Percentiles rank a stretch among this genome's conserved stretches.
These are phyloP conservation scores for Friedmanniomyces endolithicus DNA, from an alignment of 495 filamentous ascomycete genomes.

Conservation along the genomic window DNA sequence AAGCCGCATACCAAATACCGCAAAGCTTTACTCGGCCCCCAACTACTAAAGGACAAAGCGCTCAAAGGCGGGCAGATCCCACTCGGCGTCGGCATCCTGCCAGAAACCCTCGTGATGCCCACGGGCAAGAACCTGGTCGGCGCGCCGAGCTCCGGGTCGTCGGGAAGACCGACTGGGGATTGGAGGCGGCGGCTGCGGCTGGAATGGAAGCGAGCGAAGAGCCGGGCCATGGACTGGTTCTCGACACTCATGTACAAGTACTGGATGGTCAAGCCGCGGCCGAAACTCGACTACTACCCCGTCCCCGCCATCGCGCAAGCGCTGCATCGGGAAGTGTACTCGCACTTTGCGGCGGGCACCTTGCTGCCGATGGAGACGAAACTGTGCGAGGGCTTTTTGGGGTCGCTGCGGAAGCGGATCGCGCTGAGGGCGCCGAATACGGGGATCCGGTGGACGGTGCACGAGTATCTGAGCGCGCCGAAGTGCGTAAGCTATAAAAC, in stretches of 20 bases:
- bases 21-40: no score
- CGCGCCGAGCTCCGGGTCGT: no score
- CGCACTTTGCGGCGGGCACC: slow-evolving; percentile 60
- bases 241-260: slow-evolving; percentile 29
- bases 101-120: slow-evolving; percentile 19
- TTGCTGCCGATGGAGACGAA: slow-evolving; percentile 41
- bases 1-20: no score
- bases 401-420: slow-evolving; percentile 45
- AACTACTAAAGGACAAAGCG: not conserved
- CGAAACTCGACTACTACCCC: slow-evolving; percentile 33
- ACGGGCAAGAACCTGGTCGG: slow-evolving; percentile 11
- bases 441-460: slow-evolving; percentile 52
- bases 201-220: slow-evolving; percentile 18
- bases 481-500: slow-evolving; percentile 50
- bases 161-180: slow-evolving; percentile 1
- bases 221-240: slow-evolving; percentile 1
- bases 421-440: slow-evolving; percentile 38
- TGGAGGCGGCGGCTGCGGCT: slow-evolving; percentile 4
- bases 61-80: not conserved
- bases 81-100: slow-evolving; percentile 12
- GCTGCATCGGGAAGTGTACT: slow-evolving; percentile 58
- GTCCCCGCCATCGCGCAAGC: slow-evolving; percentile 41
- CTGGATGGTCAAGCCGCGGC: slow-evolving; percentile 32
- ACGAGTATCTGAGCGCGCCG: slow-evolving; percentile 47
- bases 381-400: slow-evolving; percentile 47